A percentile compares a stretch with the other conserved stretches of the same genome.
Evolutionary conservation across 2,329 filamentous ascomycete genomes (phyloP).

Genomic region (Hymenoscyphus albidus): DNA sequence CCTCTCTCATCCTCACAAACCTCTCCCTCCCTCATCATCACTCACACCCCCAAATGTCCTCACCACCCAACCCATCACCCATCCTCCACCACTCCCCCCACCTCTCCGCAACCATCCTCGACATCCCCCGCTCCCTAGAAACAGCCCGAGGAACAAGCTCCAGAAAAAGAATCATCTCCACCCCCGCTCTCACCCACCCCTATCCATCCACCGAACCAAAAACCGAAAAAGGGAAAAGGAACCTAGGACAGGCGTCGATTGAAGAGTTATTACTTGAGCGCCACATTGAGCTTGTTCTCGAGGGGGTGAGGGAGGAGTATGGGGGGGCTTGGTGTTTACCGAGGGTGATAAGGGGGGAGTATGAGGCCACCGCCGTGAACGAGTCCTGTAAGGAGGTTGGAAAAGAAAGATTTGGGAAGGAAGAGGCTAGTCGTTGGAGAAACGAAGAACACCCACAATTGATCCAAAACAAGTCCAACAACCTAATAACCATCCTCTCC

Average conservation of each 20-base stretch:
- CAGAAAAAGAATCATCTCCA: conserved; percentile 37
- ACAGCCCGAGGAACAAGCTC: conserved; percentile 49
- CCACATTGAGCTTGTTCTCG: conserved; percentile 29
- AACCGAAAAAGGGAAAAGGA: conserved; percentile 36
- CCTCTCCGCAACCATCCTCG: conserved; percentile 54
- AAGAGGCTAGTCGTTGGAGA: too few relatives aligned
- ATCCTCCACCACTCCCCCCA: conserved; percentile 53
- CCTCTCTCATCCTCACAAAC: too few relatives aligned
- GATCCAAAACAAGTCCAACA: background rate
- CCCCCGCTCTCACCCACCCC: conserved; percentile 38
- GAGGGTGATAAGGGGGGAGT: conserved; percentile 5
- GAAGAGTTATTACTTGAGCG: conserved; percentile 30
- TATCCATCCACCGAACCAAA: conserved; percentile 53
- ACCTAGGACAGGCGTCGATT: conserved; percentile 17
- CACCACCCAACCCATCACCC: conserved; percentile 16
- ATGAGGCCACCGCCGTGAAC: too few relatives aligned
- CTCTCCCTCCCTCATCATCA: too few relatives aligned
- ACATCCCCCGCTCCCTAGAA: conserved; percentile 68
- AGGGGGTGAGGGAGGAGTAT: conserved; percentile 21
- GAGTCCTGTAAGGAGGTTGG: background rate
- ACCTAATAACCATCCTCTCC: conserved; percentile 1
- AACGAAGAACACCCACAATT: background rate
- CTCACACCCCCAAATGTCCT: background rate
- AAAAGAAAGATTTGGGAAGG: background rate
- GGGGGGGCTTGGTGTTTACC: conserved; percentile 36